Base-by-base conservation (phyloP, 2,329 filamentous ascomycete species). In the Beauveria scarabaeidicola region DNA sequence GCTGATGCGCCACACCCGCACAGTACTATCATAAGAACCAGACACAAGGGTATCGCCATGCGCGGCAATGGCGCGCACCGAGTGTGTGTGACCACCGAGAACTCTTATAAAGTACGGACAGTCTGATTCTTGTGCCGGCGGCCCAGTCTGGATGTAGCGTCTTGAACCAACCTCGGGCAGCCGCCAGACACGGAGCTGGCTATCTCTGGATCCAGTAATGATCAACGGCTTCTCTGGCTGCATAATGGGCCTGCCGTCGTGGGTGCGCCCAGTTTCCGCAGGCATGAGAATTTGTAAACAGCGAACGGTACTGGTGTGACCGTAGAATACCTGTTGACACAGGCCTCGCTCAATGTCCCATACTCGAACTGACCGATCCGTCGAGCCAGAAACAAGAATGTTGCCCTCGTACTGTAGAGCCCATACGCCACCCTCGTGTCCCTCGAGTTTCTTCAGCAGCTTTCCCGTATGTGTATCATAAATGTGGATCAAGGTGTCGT, bases 401-500 rank as follows among this genome's bases (percentile, higher is more conserved):
- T 97, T 97, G 54, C 92, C 93, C 69, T 97, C 88, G 70, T 97
- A 99, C 72, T 97, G 92, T 57, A 99, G 76, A 32, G 94, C 94
- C 94, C 94, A 99, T 1, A 99, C 94, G 50, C 94, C 94, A 38
- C 94, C 94, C 72, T 99, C 94, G 66, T 99, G 94, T 2, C 94
- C 94, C 68, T 92, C 88, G 2, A 99, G 83, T 64, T 88, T 90
- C 68, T 86, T 90, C 52, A 89, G 84, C 40, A 96, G 76, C 64
- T 88, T 88, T 61, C 94, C 94, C 0, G 92, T 97, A 75, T 94
- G 95, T 13, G 94, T 97, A 69, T 97, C 92, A 72, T 97, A 99
- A 36, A 99, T 91, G 67, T 99, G 92, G 68, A 99, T 99, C 63
- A 97, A 87, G 4, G 92, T 96, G 70, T 99, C 94, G 70, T 99